Base-by-base conservation (phyloP, 768 basidiomycete genomes). In the Lactarius sanguifluus region DNA sequence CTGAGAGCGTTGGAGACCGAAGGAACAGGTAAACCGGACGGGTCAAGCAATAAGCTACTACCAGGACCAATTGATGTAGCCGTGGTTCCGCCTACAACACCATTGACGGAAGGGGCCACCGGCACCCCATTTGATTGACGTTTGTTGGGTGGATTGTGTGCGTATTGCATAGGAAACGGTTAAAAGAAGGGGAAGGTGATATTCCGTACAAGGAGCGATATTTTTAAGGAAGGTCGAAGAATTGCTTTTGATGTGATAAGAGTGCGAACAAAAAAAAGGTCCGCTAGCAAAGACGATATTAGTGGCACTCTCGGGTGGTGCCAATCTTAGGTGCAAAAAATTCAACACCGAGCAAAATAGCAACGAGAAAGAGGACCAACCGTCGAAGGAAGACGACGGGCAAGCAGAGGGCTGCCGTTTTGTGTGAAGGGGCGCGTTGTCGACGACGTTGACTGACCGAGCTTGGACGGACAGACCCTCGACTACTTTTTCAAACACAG, bases 201-300 rank as follows among this genome's bases (percentile, higher is more conserved):
- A 34, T 57, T 59, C 52, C n/a, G 57, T 56, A 62, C 61, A 68
- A 70, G 18, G 67, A 58, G 61, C 32, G 61, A 41, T 13, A 30
- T 25, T 52, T n/a, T 50, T 6, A 63, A 38, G 25, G 59, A 69
- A 64, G 41, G 67, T 66, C 41, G 60, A 50, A 32, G 38, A 32
- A 25, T 32, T 36, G 55, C 41, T 55, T 43, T 65, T 47, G 43
- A 57, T 43, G 38, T 36, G 5, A 12, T 55, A 18, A 16, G 13
- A 32, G n/a, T 18, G 60, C 18, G 16, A 57, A 30, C 34, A 60
- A 50, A 67, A 67, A 50, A 8, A 23, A 12, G 18, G 56, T 15
- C 18, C 7, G 62, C 43, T 36, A 50, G 40, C 32, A 58, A 59
- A 50, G 61, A 62, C 65, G 32, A n/a, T 38, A 13, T 20, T 16